Conservation (phyloP, 192 early-diverging fungal species). For the Linnemannia schmuckeri region DNA sequence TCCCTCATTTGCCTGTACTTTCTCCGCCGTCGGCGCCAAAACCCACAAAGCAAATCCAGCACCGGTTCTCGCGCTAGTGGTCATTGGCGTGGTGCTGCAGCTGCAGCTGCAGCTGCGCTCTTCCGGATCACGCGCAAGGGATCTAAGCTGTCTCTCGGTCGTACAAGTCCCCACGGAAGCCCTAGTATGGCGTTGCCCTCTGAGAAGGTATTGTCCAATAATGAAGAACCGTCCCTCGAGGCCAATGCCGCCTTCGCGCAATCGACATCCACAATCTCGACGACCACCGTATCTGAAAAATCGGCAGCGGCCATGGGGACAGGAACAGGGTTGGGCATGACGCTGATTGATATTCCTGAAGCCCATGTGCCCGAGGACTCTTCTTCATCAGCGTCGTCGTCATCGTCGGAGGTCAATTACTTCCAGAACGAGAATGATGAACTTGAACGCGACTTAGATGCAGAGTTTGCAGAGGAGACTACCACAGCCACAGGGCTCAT, state of each 20-base stretch:
- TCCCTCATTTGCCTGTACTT: background rate
- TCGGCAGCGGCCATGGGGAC: background rate
- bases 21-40: background rate
- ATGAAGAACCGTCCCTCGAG: background rate
- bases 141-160: background rate
- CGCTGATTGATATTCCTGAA: background rate
- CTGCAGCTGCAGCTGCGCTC: background rate
- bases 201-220: background rate
- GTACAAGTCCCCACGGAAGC: background rate
- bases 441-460: background rate
- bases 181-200: background rate
- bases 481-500: background rate
- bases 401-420: background rate
- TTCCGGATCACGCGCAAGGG: constrained; percentile 10
- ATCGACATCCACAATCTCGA: background rate
- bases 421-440: constrained; percentile 14
- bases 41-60: background rate
- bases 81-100: background rate
- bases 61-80: background rate
- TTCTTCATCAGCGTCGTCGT: too few relatives aligned
- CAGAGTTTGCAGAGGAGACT: background rate
- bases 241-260: background rate
- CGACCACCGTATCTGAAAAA: background rate
- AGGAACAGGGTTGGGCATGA: background rate
- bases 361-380: background rate